Evolutionary conservation across 805 yeast genomes (phyloP).

Genomic region (Candida maris): DNA sequence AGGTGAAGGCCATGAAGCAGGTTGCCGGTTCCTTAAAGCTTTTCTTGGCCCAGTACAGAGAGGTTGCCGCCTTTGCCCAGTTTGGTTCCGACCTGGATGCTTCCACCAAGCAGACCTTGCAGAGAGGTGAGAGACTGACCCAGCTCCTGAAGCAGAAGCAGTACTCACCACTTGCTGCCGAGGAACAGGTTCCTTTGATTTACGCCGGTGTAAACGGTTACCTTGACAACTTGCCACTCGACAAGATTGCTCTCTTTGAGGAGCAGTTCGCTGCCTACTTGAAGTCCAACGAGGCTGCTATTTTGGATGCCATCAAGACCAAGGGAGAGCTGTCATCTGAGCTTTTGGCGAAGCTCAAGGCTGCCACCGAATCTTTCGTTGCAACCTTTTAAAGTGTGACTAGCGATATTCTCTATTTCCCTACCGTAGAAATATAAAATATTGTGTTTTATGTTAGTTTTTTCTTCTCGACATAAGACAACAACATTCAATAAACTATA

Average conservation of each 20-base stretch:
- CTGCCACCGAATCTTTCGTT: slow-evolving; percentile 89
- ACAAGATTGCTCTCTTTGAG: slow-evolving; percentile 89
- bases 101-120: slow-evolving; percentile 97
- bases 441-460: slow-evolving; percentile 19
- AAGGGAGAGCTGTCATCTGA: slow-evolving; percentile 91
- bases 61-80: slow-evolving; percentile 99
- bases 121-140: slow-evolving; percentile 99
- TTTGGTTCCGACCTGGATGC: slow-evolving; percentile 99
- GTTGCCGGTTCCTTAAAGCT: slow-evolving; percentile 99
- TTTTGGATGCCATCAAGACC: slow-evolving; percentile 78
- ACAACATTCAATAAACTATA: slow-evolving; percentile 13
- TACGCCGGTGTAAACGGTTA: slow-evolving; percentile 99
- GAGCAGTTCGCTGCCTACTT: slow-evolving; percentile 86
- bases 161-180: slow-evolving; percentile 94
- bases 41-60: slow-evolving; percentile 99
- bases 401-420: slow-evolving; percentile 6
- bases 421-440: slow-evolving; percentile 15
- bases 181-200: slow-evolving; percentile 98
- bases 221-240: slow-evolving; percentile 83
- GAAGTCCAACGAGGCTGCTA: slow-evolving; percentile 82
- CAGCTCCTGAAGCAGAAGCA: slow-evolving; percentile 98
- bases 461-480: slow-evolving; percentile 19
- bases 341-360: slow-evolving; percentile 78
- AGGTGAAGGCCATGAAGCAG: slow-evolving; percentile 99
- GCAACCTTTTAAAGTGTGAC: slow-evolving; percentile 68